Evolutionary conservation across 495 filamentous ascomycete species (phyloP), one percentile per base, ranked within the genome.

Genomic region (Trichoderma virens): DNA sequence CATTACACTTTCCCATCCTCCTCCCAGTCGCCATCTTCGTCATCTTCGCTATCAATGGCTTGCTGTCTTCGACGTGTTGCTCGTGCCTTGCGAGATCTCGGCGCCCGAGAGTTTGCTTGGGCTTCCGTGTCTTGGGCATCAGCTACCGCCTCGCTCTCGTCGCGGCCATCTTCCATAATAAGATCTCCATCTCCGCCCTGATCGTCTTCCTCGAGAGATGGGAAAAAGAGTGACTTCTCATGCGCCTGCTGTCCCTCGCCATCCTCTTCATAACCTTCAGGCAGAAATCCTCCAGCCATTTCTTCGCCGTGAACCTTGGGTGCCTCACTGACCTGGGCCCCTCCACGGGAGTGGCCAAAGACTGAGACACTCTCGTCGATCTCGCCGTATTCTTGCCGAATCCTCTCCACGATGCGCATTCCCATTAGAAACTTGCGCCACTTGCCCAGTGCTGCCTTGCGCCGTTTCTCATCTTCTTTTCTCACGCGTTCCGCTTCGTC

Each of bases 361-460:
- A 76, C 74, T 34, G 79, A 74, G 18, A 74, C 71, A 9, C 76
- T 73, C 18, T 78, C 76, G 31, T 74, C 68, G 0, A 78, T 67
- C 41, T 80, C 67, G n/a, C 88, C 90, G 78, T 96, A 95, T 60
- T 96, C 91, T 62, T 87, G 83, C 43, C 82, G 78, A 34, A 98
- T 86, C 43, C 92, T 80, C 73, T 93, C 84, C 38, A 89, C 80
- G 67, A 98, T 92, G 45, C 91, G 81, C 74, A 96, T 67, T 1
- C 93, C 92, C 79, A 91, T 88, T 45, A 96, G 64, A 65, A 97
- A 91, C 72, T 90, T 96, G 61, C 88, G 82, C 94, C 95, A 99
- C 67, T 84, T 86, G 31, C 79, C 82, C 66, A 98, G 69, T 20
- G 89, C 89, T 25, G 80, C 79, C 68, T 89, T 91, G 67, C 89